Base-by-base conservation (phyloP, 805 yeast genomes). In the Zygosaccharomyces siamensis region DNA sequence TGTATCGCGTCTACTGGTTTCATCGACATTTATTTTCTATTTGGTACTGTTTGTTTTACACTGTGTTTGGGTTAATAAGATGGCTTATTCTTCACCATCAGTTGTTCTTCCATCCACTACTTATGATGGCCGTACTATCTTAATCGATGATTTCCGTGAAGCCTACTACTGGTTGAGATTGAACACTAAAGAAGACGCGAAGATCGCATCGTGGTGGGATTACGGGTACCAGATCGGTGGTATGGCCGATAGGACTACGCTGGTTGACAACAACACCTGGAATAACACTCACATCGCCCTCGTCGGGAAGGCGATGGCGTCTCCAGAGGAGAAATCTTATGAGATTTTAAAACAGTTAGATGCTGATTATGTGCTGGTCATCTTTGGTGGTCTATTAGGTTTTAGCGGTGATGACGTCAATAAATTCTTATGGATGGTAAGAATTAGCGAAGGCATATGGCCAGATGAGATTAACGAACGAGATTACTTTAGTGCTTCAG, bases 201-300 rank as follows among this genome's bases (percentile, higher is more conserved):
- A 87, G 69, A 86, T 93, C 52, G 89, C 95, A 85, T 84, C 97
- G 8, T 93, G 99, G 99, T 93, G 99, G 99, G 99, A 95, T 74
- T 95, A 95, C 65, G 99, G 99, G 47, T 93, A 93, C 71, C 99
- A 93, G 74, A 93, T 93, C 62, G 99, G 99, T 60, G 99, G 99
- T 54, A 93, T 93, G 98, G 99, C 99, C 40, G 99, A 93, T 71
- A 81, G 99, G 65, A 92, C 98, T 55, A 93, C 99, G 5, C 76
- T 93, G 59, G 99, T 95, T 35, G 99, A 93, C 70, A 93, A 93
- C 78, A 93, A 93, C 72, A 93, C 99, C 8, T 93, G 99, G 99
- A 93, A 93, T 69, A 93, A 93, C 74, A 93, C 99, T 3, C 99
- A 93, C 68, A 95, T 93, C 70, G 99, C 99, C 57, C 89, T 97